A percentile compares a stretch with the other conserved stretches of the same genome.
Conservation (phyloP, 2,329 filamentous ascomycete species). For the Nothopassalora personata region DNA sequence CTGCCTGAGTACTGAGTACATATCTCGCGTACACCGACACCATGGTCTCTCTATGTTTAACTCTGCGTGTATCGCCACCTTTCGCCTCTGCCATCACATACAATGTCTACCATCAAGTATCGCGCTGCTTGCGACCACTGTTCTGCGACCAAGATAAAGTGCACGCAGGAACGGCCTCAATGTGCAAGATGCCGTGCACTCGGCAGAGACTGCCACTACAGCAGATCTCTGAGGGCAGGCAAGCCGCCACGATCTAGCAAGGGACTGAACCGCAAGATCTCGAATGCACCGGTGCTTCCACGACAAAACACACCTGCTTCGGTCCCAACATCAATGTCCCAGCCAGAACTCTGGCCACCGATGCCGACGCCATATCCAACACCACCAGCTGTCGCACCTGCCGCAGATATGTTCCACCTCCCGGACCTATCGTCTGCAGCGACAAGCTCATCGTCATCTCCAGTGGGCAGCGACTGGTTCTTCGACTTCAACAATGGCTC, state of each 20-base stretch:
- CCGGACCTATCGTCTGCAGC: slow-evolving; percentile 9
- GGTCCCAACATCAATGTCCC: neutral
- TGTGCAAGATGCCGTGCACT: slow-evolving; percentile 18
- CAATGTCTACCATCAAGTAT: slow-evolving; percentile 17
- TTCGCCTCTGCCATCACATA: neutral
- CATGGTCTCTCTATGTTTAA: slow-evolving; percentile 9
- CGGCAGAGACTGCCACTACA: slow-evolving; percentile 20
- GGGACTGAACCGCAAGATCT: slow-evolving; percentile 13
- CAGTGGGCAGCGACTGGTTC: slow-evolving; percentile 16
- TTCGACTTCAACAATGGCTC: slow-evolving; percentile 17
- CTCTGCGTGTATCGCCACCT: slow-evolving; percentile 1
- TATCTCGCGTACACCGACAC: neutral
- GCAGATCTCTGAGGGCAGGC: slow-evolving; percentile 18
- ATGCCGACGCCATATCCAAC: slow-evolving; percentile 12
- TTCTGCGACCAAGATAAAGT: slow-evolving; percentile 22
- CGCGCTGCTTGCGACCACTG: slow-evolving; percentile 21
- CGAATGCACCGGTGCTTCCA: slow-evolving; percentile 18
- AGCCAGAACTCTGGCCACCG: slow-evolving; percentile 10
- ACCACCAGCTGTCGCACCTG: slow-evolving; percentile 11
- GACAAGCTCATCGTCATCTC: slow-evolving; percentile 8
- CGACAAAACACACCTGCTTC: slow-evolving; percentile 5
- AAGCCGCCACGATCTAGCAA: slow-evolving; percentile 20
- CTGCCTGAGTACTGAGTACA: slow-evolving; percentile 5
- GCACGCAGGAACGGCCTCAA: slow-evolving; percentile 20
- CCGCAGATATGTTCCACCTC: slow-evolving; percentile 8